Conservation (phyloP, 2,329 filamentous ascomycete species). For the Zasmidium citrigriseum region DNA sequence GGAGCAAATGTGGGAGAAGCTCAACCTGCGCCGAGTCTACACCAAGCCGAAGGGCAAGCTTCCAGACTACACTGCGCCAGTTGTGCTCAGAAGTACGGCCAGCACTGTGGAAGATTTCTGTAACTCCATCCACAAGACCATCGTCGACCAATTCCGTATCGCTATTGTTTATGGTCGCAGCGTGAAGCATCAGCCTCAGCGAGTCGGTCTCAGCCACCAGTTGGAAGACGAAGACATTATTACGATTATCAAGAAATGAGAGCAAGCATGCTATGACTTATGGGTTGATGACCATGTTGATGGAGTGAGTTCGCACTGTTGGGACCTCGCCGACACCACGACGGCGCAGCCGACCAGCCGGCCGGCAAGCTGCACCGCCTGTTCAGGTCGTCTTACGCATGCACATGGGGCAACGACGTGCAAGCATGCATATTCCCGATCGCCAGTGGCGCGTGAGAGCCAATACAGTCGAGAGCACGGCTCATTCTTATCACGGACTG, state of each 20-base stretch:
- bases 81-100: conserved; percentile 78
- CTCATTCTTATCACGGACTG: background rate
- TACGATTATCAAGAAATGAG: conserved; percentile 37
- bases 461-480: background rate
- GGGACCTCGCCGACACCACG: background rate
- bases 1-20: conserved; percentile 98
- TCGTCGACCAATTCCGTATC: conserved; percentile 91
- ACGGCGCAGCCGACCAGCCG: background rate
- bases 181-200: conserved; percentile 97
- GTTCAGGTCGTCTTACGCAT: background rate
- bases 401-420: background rate
- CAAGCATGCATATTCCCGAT: background rate
- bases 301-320: background rate
- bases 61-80: conserved; percentile 88
- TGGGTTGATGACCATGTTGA: background rate
- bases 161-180: conserved; percentile 97
- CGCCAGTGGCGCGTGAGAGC: background rate
- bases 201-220: conserved; percentile 88
- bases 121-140: conserved; percentile 94
- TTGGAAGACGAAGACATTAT: conserved; percentile 94
- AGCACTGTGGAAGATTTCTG: conserved; percentile 98
- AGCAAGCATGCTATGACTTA: background rate
- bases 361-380: background rate
- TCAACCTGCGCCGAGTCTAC: conserved; percentile 88
- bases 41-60: conserved; percentile 96